Evolutionary conservation across 2,329 filamentous ascomycete species (phyloP), one percentile per base, ranked within the genome.

Genomic region (Colletotrichum tabaci): DNA sequence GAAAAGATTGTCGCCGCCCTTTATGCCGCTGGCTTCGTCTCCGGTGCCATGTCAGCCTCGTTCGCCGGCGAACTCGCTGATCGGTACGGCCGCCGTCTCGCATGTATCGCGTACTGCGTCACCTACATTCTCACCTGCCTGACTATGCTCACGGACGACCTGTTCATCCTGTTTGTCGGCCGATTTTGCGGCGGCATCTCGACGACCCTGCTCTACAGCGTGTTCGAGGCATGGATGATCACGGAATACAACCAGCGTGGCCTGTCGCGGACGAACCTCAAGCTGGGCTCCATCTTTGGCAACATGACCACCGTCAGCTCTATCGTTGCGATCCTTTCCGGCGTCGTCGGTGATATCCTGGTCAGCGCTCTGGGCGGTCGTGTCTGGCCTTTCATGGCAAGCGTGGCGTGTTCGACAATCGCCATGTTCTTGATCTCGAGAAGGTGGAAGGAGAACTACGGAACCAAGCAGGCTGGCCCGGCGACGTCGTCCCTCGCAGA

Each of bases 211-310:
- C 82, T 91, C 21, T 90, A 87, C 80, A 88, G 84, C 58, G 87
- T 87, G 12, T 90, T 91, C 73, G 88, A 91, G 74, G 86, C 87
- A 56, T 90, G 88, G 88, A 86, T 91, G 82, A 86, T 90, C 38
- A 84, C 87, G 57, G 88, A 91, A 75, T 90, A 85, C 73, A 84
- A 87, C 71, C 78, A 81, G 30, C 80, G 83, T 52, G 82, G 82
- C n/a, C 75, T 89, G 8, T 79, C 84, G n/a, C 79, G 71, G 13
- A 75, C 78, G 9, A 81, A 82, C 10, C 77, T 81, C 9, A 83
- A 83, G 50, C 80, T 91, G 40, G 84, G 85, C 65, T 79, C 81
- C 40, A 84, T 90, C 26, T 90, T 89, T 76, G 87, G 86, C 5
- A 80, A 83, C 38, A 86, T 88, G 80, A 85, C 85, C 4, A 86